Base-by-base conservation (phyloP, 2,329 filamentous ascomycete species). In the Aspergillus fructus region DNA sequence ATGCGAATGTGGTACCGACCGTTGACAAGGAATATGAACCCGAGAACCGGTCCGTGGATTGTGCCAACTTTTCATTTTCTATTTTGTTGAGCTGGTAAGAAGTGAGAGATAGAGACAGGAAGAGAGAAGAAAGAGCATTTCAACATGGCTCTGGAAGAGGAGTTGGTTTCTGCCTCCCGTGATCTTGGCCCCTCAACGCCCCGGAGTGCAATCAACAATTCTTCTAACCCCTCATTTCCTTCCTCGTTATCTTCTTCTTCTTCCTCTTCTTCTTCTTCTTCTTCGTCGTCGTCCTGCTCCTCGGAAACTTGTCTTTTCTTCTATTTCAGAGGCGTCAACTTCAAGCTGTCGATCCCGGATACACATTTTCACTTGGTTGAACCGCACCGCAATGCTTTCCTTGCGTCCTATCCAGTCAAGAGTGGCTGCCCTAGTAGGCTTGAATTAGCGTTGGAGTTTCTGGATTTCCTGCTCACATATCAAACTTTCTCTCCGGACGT, bases 401-500 rank as follows among this genome's bases (percentile, higher is more conserved):
- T 64, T 19, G 34, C 39, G 2, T 59, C 48, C 3, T 15, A 30
- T 4, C 47, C 42, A 3, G 12, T 13, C n/a, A n/a, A 13, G 34
- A 0, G 15, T 49, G 2, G 8, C 48, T 30, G 27, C 2, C 27
- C 48, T 5, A 23, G 48, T 1, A 45, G 45, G 6, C 15, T 57
- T 2, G 53, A 49, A 12, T 12, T 64, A 37, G 59, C 58, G 4
- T 34, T 64, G 17, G 24, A 39, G 2, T 64, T 53, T 34, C 33
- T 64, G 3, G 53, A 61, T 5, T 62, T 59, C 23, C 54, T 63
- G 19, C 46, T 57, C 17, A 4, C 11, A 2, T 41, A 52, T n/a
- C 27, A 56, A 33, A 24, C 19, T 1, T 13, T 55, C 21, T 17
- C 49, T 2, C 40, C 42, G 1, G 46, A 45, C 4, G 30, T 48